Base-by-base conservation (phyloP, 2,329 filamentous ascomycete species). In the Ceratocystis huliohia region DNA sequence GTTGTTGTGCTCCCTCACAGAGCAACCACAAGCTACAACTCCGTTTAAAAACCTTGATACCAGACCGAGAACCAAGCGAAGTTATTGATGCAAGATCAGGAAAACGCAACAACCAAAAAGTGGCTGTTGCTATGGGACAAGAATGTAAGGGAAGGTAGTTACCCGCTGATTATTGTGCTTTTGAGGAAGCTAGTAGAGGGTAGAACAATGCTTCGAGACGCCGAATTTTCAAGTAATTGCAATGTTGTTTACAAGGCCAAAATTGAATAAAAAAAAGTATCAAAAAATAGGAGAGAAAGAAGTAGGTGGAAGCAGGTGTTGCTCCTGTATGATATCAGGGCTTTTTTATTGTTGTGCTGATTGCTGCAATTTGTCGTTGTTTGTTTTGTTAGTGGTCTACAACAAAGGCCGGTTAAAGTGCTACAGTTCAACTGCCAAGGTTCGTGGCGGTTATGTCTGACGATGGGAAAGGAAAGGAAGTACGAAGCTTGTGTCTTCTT, bases 121-220 rank as follows among this genome's bases (percentile, higher is more conserved):
- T 65, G 63, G 63, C 63, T 65, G 63, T 65, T 65, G 63, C 50
- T 37, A 57, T 57, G 63, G 63, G n/a, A 41, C 28, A 41, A 33
- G n/a, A 41, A 59, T 41, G 48, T 37, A 57, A 45, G 48, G 46
- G 48, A 10, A 56, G 28, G 61, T 56, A 56, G 50, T 33, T 65
- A 65, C 28, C 63, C 63, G 48, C 28, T 56, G 33, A 33, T 28
- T 41, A 5, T 41, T 41, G 20, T 28, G 37, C n/a, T 28, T 65
- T 41, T 41, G 17, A 48, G 13, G 41, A 48, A 22, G 46, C 20
- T 20, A 41, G 8, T 41, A 41, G 37, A 41, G 37, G 10, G 8
- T 41, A 41, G 37, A 41, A 41, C 10, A 8, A 41, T 30, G 15
- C 17, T 33, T n/a, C 57, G 48, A 48, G 50, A 53, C 44, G 48